phyloP scores from a whole-genome alignment of 352 stramenopile genomes.

The Phytophthora nicotianae region DNA sequence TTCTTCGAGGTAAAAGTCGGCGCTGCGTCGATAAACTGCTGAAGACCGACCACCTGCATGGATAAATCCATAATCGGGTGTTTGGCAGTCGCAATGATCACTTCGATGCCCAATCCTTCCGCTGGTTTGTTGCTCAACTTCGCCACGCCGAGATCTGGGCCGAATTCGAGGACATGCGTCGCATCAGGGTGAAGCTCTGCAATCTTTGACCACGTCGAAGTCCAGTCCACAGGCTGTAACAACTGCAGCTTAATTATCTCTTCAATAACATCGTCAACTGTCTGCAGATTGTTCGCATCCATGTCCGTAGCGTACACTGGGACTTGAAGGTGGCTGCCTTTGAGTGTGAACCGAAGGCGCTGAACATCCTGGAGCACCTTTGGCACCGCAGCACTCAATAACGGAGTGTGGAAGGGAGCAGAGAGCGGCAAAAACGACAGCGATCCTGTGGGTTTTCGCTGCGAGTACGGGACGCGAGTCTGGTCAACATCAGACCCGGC shows the following conservation, averaged over 20 bases:
- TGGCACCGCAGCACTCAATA: conserved; percentile 49
- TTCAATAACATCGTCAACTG: conserved; percentile 47
- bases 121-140: conserved; percentile 48
- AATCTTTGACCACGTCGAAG: conserved; percentile 50
- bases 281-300: conserved; percentile 61
- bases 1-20: conserved; percentile 4
- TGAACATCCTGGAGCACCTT: conserved; percentile 56
- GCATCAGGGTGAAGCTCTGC: conserved; percentile 38
- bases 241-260: conserved; percentile 72
- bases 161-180: conserved; percentile 84
- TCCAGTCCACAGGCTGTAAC: conserved; percentile 65
- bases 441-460: conserved; percentile 73
- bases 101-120: conserved; percentile 60
- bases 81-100: conserved; percentile 59
- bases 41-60: conserved; percentile 39
- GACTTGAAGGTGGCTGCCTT: conserved; percentile 57
- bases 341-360: conserved; percentile 47
- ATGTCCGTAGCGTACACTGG: conserved; percentile 69
- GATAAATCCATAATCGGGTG: conserved; percentile 36
- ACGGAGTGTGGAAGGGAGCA: conserved; percentile 76
- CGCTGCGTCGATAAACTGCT: conserved; percentile 46
- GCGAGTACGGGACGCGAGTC: conserved; percentile 78
- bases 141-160: conserved; percentile 59
- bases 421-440: conserved; percentile 67
- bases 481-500: conserved; percentile 65